Conservation (phyloP, 345 rosid species). For the Eucalyptus pumila region DNA sequence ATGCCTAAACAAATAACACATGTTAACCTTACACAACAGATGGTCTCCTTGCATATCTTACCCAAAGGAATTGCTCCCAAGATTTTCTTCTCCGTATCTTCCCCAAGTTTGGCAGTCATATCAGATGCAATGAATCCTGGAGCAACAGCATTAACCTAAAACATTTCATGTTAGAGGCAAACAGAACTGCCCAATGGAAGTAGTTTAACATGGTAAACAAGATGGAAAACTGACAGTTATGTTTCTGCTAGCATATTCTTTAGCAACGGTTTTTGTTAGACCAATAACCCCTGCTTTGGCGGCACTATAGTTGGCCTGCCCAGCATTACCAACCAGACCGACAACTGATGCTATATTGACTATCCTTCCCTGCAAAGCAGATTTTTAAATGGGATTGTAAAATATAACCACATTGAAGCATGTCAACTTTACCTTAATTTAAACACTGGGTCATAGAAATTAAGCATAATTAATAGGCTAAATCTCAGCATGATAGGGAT, state of each 20-base stretch:
- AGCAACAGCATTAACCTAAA: slow-evolving; percentile 84
- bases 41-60: slow-evolving; percentile 1
- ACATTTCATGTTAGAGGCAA: neutral
- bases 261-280: slow-evolving; percentile 75
- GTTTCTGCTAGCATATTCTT: slow-evolving; percentile 85
- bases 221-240: slow-evolving; percentile 43
- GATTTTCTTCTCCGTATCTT: slow-evolving; percentile 83
- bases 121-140: slow-evolving; percentile 96
- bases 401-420: neutral
- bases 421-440: neutral
- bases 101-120: slow-evolving; percentile 92
- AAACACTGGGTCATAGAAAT: neutral
- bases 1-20: slow-evolving; percentile 8
- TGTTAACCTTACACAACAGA: neutral
- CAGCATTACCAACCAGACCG: slow-evolving; percentile 87
- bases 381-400: neutral
- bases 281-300: slow-evolving; percentile 99
- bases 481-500: neutral
- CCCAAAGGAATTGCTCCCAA: slow-evolving; percentile 83
- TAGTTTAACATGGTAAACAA: neutral
- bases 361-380: slow-evolving; percentile 61
- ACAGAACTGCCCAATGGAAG: neutral
- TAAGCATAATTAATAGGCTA: neutral
- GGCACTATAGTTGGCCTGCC: slow-evolving; percentile 98
- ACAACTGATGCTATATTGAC: slow-evolving; percentile 87